Evolutionary conservation across 805 yeast species (phyloP).

Genomic region (Ogataea nakhonphanomensis): DNA sequence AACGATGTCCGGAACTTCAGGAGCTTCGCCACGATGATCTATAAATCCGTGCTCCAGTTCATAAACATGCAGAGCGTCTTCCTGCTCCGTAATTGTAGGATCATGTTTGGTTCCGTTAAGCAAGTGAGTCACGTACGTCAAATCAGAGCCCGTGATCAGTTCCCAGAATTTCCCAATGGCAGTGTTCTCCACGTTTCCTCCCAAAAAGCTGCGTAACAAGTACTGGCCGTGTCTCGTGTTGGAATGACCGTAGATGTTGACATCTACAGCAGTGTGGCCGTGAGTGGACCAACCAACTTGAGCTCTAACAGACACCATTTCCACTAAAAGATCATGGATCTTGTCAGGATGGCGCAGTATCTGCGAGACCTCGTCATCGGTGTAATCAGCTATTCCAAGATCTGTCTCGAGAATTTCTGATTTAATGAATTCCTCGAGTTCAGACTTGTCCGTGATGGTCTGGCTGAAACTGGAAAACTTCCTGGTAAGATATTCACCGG

Average conservation of each 20-base stretch:
- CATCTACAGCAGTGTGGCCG: constrained; percentile 96
- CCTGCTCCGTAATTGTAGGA: constrained; percentile 26
- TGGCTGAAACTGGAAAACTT: constrained; percentile 36
- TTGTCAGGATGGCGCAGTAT: constrained; percentile 36
- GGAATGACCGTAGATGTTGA: constrained; percentile 80
- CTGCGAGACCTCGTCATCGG: constrained; percentile 48
- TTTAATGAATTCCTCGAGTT: constrained; percentile 44
- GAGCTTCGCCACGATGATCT: constrained; percentile 19
- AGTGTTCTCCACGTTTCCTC: constrained; percentile 83
- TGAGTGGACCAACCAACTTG: constrained; percentile 96
- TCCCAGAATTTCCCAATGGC: constrained; percentile 80
- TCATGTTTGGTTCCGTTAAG: constrained; percentile 49
- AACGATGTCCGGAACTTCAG: constrained; percentile 2
- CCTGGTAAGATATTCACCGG: constrained; percentile 66
- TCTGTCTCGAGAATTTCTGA: constrained; percentile 56
- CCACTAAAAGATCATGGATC: constrained; percentile 51
- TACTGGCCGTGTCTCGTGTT: constrained; percentile 46
- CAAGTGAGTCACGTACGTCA: constrained; percentile 46
- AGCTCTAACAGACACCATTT: constrained; percentile 75
- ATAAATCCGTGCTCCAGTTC: constrained; percentile 17
- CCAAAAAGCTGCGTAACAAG: constrained; percentile 44
- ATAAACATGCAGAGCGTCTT: constrained; percentile 6
- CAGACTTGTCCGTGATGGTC: constrained; percentile 1
- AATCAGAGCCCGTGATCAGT: constrained; percentile 44
- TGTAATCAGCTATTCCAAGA: constrained; percentile 61